Evolutionary conservation across 2,329 filamentous ascomycete species (phyloP), one percentile per base, ranked within the genome.

Genomic region (Phaeophleospora eucalypticola): DNA sequence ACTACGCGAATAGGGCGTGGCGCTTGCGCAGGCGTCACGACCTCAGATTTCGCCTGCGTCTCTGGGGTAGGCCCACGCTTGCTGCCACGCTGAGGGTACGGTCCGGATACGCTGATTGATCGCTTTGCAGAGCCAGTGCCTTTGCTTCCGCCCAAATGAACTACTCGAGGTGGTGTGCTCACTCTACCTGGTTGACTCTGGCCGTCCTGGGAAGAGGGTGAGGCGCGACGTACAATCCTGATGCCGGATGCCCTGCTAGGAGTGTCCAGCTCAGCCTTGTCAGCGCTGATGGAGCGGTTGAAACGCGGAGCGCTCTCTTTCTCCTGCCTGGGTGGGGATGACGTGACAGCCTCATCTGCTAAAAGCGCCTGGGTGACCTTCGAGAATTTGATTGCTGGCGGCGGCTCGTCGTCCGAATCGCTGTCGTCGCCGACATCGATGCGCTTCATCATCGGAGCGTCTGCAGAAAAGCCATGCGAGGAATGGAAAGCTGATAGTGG

Each of bases 351-450:
- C 18, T 68, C 72, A 54, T 76, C 75, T 42, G 75, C 76, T 43
- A 96, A 76, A 14, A 96, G 75, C 16, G 89, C 90, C 64, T 93
- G 91, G 40, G 91, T 95, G 57, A 93, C 80, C 60, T 90, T 89
- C 65, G 89, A 96, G 65, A 96, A 86, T 71, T 93, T 94, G 81
- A 93, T 89, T 60, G 89, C 89, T 43, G 71, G 85, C 14, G 87
- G 86, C 20, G 94, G 87, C 69, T 96, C 91, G 62, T 96, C 91
- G 69, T 96, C 91, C 18, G 90, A 95, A 43, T 65, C 63, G 73
- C 88, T 95, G 64, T 95, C 90, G 64, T 95, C 90, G 59, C 87
- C 84, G 57, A 83, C 71, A 60, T 72, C 64, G 54, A 76, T 73
- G 55, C 69, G 70, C 58, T 73, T 71, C 61, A 73, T 67, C 66